Evolutionary conservation across 495 filamentous ascomycete species (phyloP), one percentile per base, ranked within the genome.

Genomic region (Jackrogersella minutella): DNA sequence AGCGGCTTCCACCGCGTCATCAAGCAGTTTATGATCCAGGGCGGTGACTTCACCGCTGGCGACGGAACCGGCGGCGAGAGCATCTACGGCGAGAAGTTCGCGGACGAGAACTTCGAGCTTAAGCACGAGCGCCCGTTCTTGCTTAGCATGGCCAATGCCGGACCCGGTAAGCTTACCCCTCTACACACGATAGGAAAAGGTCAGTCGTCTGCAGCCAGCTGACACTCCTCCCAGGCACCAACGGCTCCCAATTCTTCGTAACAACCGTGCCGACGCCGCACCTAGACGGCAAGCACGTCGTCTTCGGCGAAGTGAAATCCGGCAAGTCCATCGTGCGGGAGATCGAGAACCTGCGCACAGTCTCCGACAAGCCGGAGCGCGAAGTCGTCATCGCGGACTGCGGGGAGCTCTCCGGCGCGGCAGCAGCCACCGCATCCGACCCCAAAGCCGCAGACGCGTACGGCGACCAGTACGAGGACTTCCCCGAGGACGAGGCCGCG

Each of bases 1-100:
- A 94, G 90, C 55, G 75, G 62, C 61, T 99, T 99, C 88, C 95
- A 99, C 84, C 91, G 95, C 61, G 87, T 99, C 69, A 99, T 99
- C 82, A 96, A 96, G 78, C 78, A 89, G 63, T 99, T 99, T 85
- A 99, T 99, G 95, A 91, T 97, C 77, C 95, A 99, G 81, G 95
- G 95, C 72, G 95, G 95, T 79, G 95, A 99, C 81, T 99, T 98
- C 84, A 99, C 95, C 62, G 88, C 86, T 62, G 88, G 88, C 76
- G 94, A 99, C 76, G 92, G 95, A 55, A 98, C 96, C 21, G 95
- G 95, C 55, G 95, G 95, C 71, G 95, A 98, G 81, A 94, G 90
- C 22, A 98, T 99, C 77, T 99, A 99, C 75, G 95, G 95, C 73
- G 90, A 91, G 69, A 98, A 97, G 80, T 99, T 99, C 73, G 91